Evolutionary conservation across 2,329 filamentous ascomycete species (phyloP).

Genomic region (Hirsutella minnesotensis): DNA sequence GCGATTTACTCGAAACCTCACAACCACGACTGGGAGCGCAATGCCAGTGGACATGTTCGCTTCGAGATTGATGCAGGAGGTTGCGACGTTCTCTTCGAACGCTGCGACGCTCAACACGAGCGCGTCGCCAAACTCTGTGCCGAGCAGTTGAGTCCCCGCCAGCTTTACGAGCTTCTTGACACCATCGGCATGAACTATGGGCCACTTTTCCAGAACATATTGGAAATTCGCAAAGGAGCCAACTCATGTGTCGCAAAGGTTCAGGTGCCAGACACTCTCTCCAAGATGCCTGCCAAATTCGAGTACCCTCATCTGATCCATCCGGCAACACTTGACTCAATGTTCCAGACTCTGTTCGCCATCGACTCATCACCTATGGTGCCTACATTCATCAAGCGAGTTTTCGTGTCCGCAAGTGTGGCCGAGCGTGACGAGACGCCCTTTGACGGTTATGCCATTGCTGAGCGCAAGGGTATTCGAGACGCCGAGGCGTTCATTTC

Average conservation of each 20-base stretch:
- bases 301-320: constrained; percentile 46
- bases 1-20: constrained; percentile 33
- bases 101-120: constrained; percentile 12
- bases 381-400: constrained; percentile 30
- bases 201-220: constrained; percentile 35
- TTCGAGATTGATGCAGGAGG: constrained; percentile 14
- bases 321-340: constrained; percentile 42
- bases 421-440: constrained; percentile 17
- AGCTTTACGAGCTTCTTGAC: constrained; percentile 38
- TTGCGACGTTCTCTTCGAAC: constrained; percentile 8
- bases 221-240: constrained; percentile 18
- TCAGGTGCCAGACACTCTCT: constrained; percentile 34
- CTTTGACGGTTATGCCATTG: constrained; percentile 30
- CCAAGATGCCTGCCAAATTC: constrained; percentile 39
- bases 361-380: constrained; percentile 35
- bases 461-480: constrained; percentile 20
- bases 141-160: constrained; percentile 24
- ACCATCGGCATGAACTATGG: constrained; percentile 41
- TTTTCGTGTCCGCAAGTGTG: constrained; percentile 32
- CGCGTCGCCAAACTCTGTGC: constrained; percentile 16
- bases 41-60: constrained; percentile 24
- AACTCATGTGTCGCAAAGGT: constrained; percentile 25
- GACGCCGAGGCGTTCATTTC: constrained; percentile 30
- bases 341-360: constrained; percentile 41
- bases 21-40: constrained; percentile 27